Conservation (phyloP, 2,329 filamentous ascomycete species). For the Ilyonectria mors-panacis region DNA sequence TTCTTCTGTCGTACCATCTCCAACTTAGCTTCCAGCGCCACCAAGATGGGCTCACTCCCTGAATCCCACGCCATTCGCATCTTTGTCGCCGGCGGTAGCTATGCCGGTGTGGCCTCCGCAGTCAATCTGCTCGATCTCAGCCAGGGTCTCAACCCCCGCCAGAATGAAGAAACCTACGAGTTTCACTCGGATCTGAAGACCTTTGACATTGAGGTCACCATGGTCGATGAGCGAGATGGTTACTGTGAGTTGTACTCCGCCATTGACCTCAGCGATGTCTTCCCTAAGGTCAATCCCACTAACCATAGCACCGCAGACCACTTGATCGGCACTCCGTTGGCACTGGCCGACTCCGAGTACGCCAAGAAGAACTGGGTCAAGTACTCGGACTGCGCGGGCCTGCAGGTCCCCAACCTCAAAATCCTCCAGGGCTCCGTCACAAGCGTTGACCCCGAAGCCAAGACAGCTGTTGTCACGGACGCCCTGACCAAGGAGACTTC, state of each 20-base stretch:
- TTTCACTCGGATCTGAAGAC: conserved; percentile 60
- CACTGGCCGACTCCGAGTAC: conserved; percentile 74
- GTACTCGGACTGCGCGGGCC: conserved; percentile 75
- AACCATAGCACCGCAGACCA: conserved; percentile 69
- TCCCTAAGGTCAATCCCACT: conserved; percentile 14
- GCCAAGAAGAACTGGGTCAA: conserved; percentile 79
- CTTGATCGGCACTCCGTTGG: conserved; percentile 81
- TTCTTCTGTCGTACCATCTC: conserved; percentile 24
- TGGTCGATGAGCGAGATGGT: conserved; percentile 87
- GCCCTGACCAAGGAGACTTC: conserved; percentile 59
- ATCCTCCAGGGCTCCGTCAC: conserved; percentile 77
- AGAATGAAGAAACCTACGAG: conserved; percentile 53
- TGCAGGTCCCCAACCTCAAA: conserved; percentile 74
- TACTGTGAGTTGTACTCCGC: conserved; percentile 71
- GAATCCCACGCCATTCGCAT: conserved; percentile 64
- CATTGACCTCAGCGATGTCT: neutral
- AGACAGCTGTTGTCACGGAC: conserved; percentile 71
- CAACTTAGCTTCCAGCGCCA: conserved; percentile 30
- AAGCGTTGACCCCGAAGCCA: conserved; percentile 71
- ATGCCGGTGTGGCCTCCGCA: conserved; percentile 77
- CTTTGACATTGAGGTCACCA: conserved; percentile 77
- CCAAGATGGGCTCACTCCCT: conserved; percentile 52
- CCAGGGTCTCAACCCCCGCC: conserved; percentile 68
- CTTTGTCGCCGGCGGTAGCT: conserved; percentile 79
- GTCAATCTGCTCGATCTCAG: conserved; percentile 78